Evolutionary conservation across 345 rosid genomes (phyloP).

Genomic region (Geranium rotundifolium): DNA sequence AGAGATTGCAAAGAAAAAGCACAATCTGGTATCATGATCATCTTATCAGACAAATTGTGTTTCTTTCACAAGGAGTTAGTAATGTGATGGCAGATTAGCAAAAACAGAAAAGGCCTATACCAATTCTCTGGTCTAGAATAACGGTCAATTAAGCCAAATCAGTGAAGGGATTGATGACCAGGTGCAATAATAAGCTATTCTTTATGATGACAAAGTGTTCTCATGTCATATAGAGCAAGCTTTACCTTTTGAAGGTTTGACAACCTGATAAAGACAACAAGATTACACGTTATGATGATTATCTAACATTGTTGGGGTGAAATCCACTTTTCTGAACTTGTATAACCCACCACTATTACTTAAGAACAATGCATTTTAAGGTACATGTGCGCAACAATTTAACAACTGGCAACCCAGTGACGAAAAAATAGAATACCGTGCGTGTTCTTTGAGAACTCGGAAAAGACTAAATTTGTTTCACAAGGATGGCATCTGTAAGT

Average conservation of each 20-base stretch:
- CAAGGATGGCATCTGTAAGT: not conserved
- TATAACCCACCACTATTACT: too few species aligned
- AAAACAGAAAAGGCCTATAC: too few species aligned
- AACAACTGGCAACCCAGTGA: not conserved
- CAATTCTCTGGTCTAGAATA: too few species aligned
- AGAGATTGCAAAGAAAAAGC: too few species aligned
- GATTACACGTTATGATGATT: not conserved
- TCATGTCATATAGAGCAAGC: not conserved
- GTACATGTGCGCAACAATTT: not conserved
- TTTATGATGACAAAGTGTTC: not conserved
- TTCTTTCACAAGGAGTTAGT: too few species aligned
- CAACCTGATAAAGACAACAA: not conserved
- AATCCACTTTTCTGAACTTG: too few species aligned
- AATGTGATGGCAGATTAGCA: too few species aligned
- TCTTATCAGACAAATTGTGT: too few species aligned
- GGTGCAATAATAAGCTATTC: not conserved
- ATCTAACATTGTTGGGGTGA: not conserved
- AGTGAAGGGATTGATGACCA: too few species aligned
- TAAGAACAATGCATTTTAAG: not conserved
- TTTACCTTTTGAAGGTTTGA: not conserved
- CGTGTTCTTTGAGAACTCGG: not conserved
- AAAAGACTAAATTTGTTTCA: not conserved
- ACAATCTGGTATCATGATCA: too few species aligned
- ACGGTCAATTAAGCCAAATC: too few species aligned
- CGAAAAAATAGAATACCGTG: not conserved